A percentile compares a stretch with the other conserved stretches of the same genome.
These are phyloP conservation scores for Pseudocercospora fuligena DNA, from an alignment of 2,329 filamentous ascomycete genomes.

Conservation along the genomic window DNA sequence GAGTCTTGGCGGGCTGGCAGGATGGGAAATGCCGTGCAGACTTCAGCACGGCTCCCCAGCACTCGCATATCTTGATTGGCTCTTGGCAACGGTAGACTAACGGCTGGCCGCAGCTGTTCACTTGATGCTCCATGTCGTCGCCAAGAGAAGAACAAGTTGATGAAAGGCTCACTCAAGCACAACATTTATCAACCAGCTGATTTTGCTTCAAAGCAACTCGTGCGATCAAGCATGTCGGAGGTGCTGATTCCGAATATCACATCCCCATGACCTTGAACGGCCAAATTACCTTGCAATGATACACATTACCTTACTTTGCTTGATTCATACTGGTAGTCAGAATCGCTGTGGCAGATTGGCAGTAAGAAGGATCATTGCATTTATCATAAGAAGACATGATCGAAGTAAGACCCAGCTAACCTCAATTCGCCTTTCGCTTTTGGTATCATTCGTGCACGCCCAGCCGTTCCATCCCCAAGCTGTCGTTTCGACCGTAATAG, in stretches of 20 bases:
- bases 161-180: neutral
- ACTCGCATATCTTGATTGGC: neutral
- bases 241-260: neutral
- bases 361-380: neutral
- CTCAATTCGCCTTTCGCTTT: conserved; percentile 5
- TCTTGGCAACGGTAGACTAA: neutral
- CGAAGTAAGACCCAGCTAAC: conserved; percentile 10
- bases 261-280: neutral
- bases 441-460: conserved; percentile 8
- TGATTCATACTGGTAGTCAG: neutral
- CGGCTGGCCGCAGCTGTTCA: neutral
- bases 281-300: neutral
- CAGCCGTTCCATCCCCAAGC: neutral
- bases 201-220: neutral
- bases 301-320: neutral
- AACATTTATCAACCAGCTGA: too few species aligned
- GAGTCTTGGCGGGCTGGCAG: neutral
- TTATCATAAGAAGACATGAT: neutral
- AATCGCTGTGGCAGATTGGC: neutral
- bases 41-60: neutral
- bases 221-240: neutral
- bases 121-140: neutral
- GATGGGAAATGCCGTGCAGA: neutral
- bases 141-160: neutral
- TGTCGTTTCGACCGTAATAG: conserved; percentile 5